phyloP scores from a whole-genome alignment of 2,329 filamentous ascomycete genomes.

The Exophiala oligosperma region DNA sequence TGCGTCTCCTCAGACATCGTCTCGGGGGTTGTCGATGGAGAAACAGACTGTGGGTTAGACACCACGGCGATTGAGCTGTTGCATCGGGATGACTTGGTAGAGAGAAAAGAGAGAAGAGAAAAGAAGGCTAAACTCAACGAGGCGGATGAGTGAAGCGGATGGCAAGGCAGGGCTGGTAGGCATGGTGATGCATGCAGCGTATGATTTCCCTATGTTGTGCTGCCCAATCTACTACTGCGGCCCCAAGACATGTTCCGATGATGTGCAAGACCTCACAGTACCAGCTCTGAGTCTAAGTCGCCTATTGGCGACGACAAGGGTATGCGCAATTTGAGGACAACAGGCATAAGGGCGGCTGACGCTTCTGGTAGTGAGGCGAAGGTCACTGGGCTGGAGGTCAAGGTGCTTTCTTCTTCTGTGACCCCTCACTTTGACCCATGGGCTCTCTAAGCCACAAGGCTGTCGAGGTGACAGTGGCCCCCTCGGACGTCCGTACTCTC shows the following conservation, averaged over 20 bases:
- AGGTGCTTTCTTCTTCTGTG: no score
- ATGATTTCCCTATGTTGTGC: background rate
- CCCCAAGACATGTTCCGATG: no score
- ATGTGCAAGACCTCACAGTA: no score
- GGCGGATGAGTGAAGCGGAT: background rate
- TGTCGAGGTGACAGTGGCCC: no score
- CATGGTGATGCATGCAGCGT: background rate
- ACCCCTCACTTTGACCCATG: background rate
- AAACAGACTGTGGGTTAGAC: background rate
- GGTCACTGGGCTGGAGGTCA: background rate
- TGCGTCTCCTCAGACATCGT: background rate
- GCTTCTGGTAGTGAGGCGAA: background rate
- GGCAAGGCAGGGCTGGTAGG: background rate
- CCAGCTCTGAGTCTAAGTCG: background rate
- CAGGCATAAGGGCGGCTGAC: background rate
- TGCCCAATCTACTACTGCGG: background rate
- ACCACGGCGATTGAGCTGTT: background rate
- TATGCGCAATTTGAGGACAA: background rate
- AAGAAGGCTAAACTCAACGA: background rate
- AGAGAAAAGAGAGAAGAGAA: background rate
- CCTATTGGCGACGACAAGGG: background rate
- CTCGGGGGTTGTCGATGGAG: background rate
- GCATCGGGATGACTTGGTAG: background rate
- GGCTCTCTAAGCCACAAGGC: no score
- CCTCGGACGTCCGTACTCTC: background rate